phyloP scores from a whole-genome alignment of 2,329 filamentous ascomycete genomes.

The Aspergillus persii region DNA sequence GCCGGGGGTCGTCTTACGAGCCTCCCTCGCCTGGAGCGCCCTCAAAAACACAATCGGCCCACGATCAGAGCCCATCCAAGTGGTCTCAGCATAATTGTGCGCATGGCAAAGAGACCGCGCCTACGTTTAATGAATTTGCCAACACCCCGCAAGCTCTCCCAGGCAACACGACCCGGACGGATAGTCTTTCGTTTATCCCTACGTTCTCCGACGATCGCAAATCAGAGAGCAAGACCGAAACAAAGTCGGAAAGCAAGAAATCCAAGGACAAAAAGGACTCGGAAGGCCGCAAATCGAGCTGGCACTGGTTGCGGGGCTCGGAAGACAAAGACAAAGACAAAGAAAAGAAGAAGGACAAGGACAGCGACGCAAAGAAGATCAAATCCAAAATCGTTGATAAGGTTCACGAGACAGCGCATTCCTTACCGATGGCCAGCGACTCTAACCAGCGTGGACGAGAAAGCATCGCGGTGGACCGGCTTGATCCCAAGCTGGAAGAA shows the following conservation, averaged over 20 bases:
- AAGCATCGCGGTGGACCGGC: slow-evolving; percentile 78
- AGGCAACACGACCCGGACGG: slow-evolving; percentile 69
- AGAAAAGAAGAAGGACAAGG: slow-evolving; percentile 59
- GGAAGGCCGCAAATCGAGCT: slow-evolving; percentile 73
- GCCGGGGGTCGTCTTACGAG: slow-evolving; percentile 52
- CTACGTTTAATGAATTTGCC: slow-evolving; percentile 63
- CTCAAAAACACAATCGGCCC: slow-evolving; percentile 35
- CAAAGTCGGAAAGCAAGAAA: slow-evolving; percentile 67
- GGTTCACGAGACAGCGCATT: slow-evolving; percentile 72
- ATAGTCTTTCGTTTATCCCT: slow-evolving; percentile 76
- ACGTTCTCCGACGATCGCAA: slow-evolving; percentile 73
- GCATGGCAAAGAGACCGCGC: slow-evolving; percentile 40
- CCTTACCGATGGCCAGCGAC: slow-evolving; percentile 85
- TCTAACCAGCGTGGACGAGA: slow-evolving; percentile 63
- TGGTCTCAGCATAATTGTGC: slow-evolving; percentile 29
- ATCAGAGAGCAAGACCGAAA: slow-evolving; percentile 60
- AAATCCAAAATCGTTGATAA: slow-evolving; percentile 54
- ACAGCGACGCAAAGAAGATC: slow-evolving; percentile 61
- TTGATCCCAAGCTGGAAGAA: slow-evolving; percentile 68
- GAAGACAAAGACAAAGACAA: slow-evolving; percentile 67
- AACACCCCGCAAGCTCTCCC: slow-evolving; percentile 67
- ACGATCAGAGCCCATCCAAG: slow-evolving; percentile 30
- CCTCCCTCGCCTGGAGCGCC: slow-evolving; percentile 46
- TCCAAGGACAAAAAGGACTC: slow-evolving; percentile 68
- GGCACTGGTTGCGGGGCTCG: slow-evolving; percentile 70